These are phyloP conservation scores for Pulveroboletus sp. DNA, from an alignment of 768 basidiomycete genomes.

Conservation along the genomic window DNA sequence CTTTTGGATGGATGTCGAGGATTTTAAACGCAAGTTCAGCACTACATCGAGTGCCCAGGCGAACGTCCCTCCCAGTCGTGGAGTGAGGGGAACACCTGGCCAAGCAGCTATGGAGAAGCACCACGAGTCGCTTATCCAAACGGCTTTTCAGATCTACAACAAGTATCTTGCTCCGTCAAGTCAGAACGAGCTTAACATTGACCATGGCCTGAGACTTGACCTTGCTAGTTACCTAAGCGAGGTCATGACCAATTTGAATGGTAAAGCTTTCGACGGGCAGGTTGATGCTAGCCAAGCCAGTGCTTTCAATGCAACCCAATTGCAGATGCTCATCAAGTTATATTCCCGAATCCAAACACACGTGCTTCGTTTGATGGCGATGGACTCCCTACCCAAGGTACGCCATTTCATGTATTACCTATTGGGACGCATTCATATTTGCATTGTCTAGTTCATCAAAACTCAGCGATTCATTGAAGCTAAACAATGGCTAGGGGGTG, in stretches of 20 bases:
- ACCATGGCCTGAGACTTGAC: constrained; percentile 93
- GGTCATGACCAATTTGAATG: constrained; percentile 72
- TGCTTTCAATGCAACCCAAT: constrained; percentile 90
- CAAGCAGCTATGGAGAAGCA: constrained; percentile 95
- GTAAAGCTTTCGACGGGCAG: constrained; percentile 73
- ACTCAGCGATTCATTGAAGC: constrained; percentile 77
- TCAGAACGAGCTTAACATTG: constrained; percentile 95
- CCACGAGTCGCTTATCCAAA: constrained; percentile 91
- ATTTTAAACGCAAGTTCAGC: constrained; percentile 94
- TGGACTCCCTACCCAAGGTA: constrained; percentile 98
- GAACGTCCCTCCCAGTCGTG: constrained; percentile 37
- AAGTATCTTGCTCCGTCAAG: constrained; percentile 95
- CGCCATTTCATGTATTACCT: constrained; percentile 12
- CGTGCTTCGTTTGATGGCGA: constrained; percentile 96
- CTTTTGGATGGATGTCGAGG: constrained; percentile 96
- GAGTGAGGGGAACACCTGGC: constrained; percentile 55
- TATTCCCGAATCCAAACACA: constrained; percentile 97
- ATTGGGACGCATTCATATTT: constrained; percentile 8
- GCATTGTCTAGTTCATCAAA: constrained; percentile 69
- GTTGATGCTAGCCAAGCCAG: constrained; percentile 78
- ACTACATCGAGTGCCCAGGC: constrained; percentile 91
- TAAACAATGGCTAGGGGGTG: constrained; percentile 74
- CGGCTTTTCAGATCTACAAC: constrained; percentile 91
- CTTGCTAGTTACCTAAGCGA: constrained; percentile 91
- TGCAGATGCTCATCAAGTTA: constrained; percentile 87